A percentile compares a stretch with the other conserved stretches of the same genome.
These are phyloP conservation scores for Tricharina praecox DNA, from an alignment of 495 filamentous ascomycete species.

Conservation along the genomic window DNA sequence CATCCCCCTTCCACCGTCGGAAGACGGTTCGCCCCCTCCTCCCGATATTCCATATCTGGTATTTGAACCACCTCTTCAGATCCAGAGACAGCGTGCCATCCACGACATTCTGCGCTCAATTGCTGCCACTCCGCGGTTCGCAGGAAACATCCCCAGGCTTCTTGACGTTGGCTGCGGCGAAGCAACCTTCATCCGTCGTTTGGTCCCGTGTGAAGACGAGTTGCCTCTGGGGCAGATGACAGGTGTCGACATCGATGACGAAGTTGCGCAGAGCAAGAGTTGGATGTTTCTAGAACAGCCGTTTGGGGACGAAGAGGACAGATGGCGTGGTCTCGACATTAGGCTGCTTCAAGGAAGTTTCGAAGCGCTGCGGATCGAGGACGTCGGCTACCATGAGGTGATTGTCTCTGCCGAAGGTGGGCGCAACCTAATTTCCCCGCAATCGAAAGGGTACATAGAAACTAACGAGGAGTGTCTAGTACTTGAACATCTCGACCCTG, in stretches of 20 bases:
- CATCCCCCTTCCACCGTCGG: not conserved
- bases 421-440: no score
- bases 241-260: constrained; percentile 23
- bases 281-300: not conserved
- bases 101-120: constrained; percentile 12
- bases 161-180: constrained; percentile 25
- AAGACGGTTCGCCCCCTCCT: not conserved
- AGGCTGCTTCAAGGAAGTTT: constrained; percentile 18
- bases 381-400: constrained; percentile 12
- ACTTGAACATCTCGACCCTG: constrained; percentile 25
- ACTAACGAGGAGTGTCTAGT: no score
- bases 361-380: not conserved
- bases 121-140: constrained; percentile 3
- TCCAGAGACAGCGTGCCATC: constrained; percentile 17
- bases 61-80: constrained; percentile 19
- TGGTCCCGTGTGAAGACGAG: constrained; percentile 18
- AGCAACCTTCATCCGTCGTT: constrained; percentile 13
- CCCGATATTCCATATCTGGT: constrained; percentile 7
- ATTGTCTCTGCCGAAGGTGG: constrained; percentile 23
- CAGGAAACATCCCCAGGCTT: constrained; percentile 12
- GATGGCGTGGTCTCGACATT: constrained; percentile 18
- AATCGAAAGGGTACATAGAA: no score
- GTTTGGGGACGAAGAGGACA: constrained; percentile 6
- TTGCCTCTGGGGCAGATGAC: constrained; percentile 19
- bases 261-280: constrained; percentile 8